Evolutionary conservation across 805 yeast genomes (phyloP), one percentile per base, ranked within the genome.

Genomic region (Diddensiella transvaalensis): DNA sequence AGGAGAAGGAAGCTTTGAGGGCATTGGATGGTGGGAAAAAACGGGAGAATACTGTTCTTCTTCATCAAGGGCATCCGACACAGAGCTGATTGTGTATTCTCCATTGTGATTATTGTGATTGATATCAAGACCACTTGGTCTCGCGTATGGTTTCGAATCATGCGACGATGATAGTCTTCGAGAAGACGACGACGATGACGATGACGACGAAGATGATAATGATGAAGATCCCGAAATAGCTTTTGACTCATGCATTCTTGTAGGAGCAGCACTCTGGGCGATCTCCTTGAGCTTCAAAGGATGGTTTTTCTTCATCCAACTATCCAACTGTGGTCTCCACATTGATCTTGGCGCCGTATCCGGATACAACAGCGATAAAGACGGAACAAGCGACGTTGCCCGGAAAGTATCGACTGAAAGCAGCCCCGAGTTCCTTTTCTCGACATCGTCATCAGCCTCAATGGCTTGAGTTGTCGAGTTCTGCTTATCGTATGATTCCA

Each of bases 311-410:
- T 62, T 58, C 54, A 66, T 57, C 70, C 70, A 66, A n/a, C 61
- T 49, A 49, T 64, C 67, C 44, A 66, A 40, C 54, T 66, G 70
- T 2, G 68, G 67, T 30, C 69, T 49, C 70, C 71, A 67, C 10
- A 61, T 58, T 18, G 60, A 53, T 18, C 68, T 52, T 2, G 70
- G 70, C 3, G 70, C 70, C 13, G 71, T 67, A 52, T 67, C 71
- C 22, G 71, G 65, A 46, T 62, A 67, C 44, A 67, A 54, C 43
- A 66, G 52, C 32, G 64, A 60, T 17, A 59, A 33, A 3, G 53
- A 47, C 10, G 60, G 51, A 4, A 51, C 39, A 22, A 37, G 38
- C 4, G 53, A 47, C 2, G 54, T 42, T 13, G 56, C 45, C 15
- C 55, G 41, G 18, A 50, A 40, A 11, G 49, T 22, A 11, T 22